Base-by-base conservation (phyloP, 345 rosid species). In the Arabis hirsuta region DNA sequence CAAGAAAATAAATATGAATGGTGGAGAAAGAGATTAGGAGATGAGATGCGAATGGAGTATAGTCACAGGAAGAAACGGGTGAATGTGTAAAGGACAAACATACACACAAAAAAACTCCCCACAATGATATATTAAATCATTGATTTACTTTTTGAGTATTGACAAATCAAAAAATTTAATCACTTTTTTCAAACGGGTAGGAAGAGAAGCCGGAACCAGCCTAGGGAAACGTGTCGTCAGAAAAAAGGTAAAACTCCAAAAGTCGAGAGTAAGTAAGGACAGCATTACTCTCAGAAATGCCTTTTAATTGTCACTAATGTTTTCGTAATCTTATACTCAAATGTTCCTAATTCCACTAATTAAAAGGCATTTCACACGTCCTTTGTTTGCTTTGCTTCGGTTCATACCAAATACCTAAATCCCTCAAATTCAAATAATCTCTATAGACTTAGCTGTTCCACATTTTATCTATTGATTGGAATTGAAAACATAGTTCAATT, bases 81-180 rank as follows among this genome's bases (percentile, higher is more conserved):
- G 38, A 34, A 20, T 71, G 58, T 71, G 27, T 34, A 76, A 71
- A 77, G 20, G 76, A 65, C 80, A 71, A 77, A 27, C 43, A 64
- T 51, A 59, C 20, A 72, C 60, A 38, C 52, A 58, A 67, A 26
- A 74, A 26, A 68, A n/a, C 14, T 42, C 31, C 31, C 57, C 2
- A 48, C 65, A 71, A 77, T 71, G 59, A 76, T 69, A 55, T 57
- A 50, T 55, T 76, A 56, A 46, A 69, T 76, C 67, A 76, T 64
- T 76, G 79, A 55, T 61, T 55, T 45, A 22, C 79, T 68, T 76
- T 76, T 29, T 11, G 39, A 39, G 65, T 11, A 59, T 67, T 67
- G 60, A 62, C 71, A 69, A 74, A 76, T 12, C 12, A 14, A 53
- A 54, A 54, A 26, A 5, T 31, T 5, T 3, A 55, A 54, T 45